Evolutionary conservation across 2,329 filamentous ascomycete species (phyloP), one percentile per base, ranked within the genome.

Genomic region (Botrytis elliptica): DNA sequence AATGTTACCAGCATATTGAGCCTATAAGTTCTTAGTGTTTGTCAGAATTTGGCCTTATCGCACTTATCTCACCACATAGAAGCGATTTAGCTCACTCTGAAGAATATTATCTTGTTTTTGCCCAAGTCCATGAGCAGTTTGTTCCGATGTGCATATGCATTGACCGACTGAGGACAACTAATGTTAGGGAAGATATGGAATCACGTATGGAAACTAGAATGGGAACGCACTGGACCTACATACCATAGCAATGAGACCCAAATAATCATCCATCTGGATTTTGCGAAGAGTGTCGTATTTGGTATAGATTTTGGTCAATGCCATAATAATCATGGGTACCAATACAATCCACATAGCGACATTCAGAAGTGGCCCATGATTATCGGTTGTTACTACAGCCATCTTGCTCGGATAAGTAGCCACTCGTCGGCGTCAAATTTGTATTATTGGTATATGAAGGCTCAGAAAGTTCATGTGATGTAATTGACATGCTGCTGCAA

Each of bases 321-420:
- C 55, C 25, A 67, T 36, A 22, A 74, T 33, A 10, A 71, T n/a
- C 73, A 72, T 72, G 20, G 69, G 62, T n/a, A 67, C 60, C 22
- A 74, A 22, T 10, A 65, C 65, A 49, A 72, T 64, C 73, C 68
- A 74, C 62, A 59, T 65, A 33, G 60, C 62, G 29, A 74, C 38
- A 52, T 71, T 72, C 18, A 67, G 22, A 20, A 71, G 59, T 16
- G 73, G 68, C 2, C 73, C 73, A 46, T 73, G 67, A 42, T 65
- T 44, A n/a, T 71, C 68, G 5, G 49, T 38, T 4, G 70, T 71
- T 25, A 71, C 38, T 18, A 42, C 42, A 22, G 69, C 49, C 73
- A 71, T 74, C 29, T 49, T 72, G 38, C 9, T n/a, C 36, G 18
- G 14, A 63, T 38, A 9, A 40, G 25, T 63, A 40, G 12, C 38